Percentiles rank a stretch among this genome's conserved stretches.
Evolutionary conservation across 257 asterid genomes (phyloP).

Genomic region (Solanum paucissectum): DNA sequence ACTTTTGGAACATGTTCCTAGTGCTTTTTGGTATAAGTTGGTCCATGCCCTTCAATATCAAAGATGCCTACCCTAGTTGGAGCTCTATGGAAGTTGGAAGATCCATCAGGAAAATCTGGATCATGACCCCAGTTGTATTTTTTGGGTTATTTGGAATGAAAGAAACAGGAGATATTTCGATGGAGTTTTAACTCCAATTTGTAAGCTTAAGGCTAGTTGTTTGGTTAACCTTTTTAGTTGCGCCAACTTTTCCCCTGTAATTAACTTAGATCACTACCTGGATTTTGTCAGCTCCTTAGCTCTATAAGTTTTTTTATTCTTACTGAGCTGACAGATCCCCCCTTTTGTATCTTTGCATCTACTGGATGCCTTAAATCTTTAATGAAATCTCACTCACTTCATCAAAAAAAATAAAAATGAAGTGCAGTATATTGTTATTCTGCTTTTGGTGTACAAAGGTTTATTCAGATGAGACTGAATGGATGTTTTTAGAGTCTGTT

Average conservation of each 20-base stretch:
- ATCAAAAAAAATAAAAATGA: too few relatives aligned
- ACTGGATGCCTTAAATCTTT: not conserved
- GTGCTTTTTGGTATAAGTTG: not conserved
- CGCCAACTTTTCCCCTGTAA: too few relatives aligned
- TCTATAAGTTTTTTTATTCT: not conserved
- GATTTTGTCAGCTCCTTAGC: not conserved
- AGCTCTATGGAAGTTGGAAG: not conserved
- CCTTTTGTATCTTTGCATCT: not conserved
- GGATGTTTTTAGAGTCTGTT: not conserved
- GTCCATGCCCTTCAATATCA: not conserved
- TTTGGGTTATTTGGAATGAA: not conserved
- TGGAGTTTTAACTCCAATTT: not conserved
- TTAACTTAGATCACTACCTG: not conserved
- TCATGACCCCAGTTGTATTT: not conserved
- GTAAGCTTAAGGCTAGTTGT: not conserved
- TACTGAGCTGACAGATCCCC: too few relatives aligned
- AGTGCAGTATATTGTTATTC: not conserved
- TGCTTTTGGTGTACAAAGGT: not conserved
- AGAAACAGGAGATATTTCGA: not conserved
- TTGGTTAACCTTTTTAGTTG: not conserved
- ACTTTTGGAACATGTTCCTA: not conserved
- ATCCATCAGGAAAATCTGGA: not conserved
- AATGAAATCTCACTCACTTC: not conserved
- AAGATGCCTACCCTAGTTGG: not conserved
- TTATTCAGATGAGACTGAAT: not conserved